Evolutionary conservation across 2,329 filamentous ascomycete species (phyloP), one percentile per base, ranked within the genome.

Genomic region (Fusarium torulosum): DNA sequence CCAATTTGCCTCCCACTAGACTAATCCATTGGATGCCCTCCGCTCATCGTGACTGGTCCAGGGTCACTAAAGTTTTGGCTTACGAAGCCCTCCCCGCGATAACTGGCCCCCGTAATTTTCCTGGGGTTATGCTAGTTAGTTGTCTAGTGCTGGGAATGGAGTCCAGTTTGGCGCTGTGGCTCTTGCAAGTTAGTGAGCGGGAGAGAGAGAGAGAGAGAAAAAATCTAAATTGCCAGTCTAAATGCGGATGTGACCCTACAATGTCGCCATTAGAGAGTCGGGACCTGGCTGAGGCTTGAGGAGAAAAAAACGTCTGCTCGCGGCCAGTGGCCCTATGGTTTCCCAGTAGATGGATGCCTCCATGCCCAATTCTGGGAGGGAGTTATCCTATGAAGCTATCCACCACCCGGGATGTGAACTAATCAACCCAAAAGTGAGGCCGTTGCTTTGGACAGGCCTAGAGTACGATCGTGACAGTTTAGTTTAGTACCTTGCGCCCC

Each of bases 371-470:
- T 44, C 40, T 59, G 49, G 50, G 61, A 68, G 66, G 66, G 66
- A 42, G 66, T 69, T 59, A 33, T 59, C 51, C 33, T 69, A 69
- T 69, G 45, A 69, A 69, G 49, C 38, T 41, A 44, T 35, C 44
- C 46, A 59, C 35, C 20, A 69, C 66, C 62, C 66, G 42, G 62
- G 66, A 69, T 27, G 66, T 69, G 66, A 56, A 69, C 63, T 40
- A 59, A 69, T 69, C 23, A 67, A 61, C 27, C 4, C 25, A 50
- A 63, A 52, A 44, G 20, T 44, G 38, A 41, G 40, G 60, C 58
- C 59, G 23, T 63, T 45, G 58, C 42, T 59, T 45, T 61, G 55
- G 35, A 50, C 44, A 51, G 54, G 15, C 40, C 45, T 38, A 15
- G 15, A 35, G 27, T 31, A 21, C 29, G 47, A 43, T 53, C 66